Base-by-base conservation (phyloP, 306 rosid species). In the Castanea crenata region DNA sequence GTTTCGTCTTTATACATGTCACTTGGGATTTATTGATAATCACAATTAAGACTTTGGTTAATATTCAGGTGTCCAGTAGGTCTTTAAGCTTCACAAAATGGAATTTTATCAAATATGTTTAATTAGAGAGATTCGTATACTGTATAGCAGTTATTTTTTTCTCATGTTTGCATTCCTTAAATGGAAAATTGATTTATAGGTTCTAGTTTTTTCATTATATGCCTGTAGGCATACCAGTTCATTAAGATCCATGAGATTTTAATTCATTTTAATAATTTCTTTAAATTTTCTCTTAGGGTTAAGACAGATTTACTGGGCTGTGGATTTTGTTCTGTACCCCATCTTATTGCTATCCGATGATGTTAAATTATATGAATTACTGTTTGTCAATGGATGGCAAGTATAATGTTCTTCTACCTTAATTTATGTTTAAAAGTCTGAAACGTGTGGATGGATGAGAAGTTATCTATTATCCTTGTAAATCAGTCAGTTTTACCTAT, bases 371-470 rank as follows among this genome's bases (percentile, higher is more conserved):
- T 16, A 29, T 63, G 69, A 29, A 4, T 29, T 27, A 3, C 38
- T 2, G 31, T 63, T 7, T 25, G 38, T 63, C 4, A 63, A 6
- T 15, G 44, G 8, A 29, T 2, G 38, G 14, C 31, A 63, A 27
- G 38, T 34, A 63, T 44, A 44, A 44, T 31, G 35, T 65, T 4
- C 44, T 65, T 32, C 21, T 13, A 5, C 10, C 1, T 14, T 65
- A 31, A 65, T 65, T 3, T 65, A 31, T 20, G 49, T 16, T 65
- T 32, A n/a, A 79, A 73, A 23, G 14, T 55, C 34, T 3, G 14
- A 19, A 74, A 5, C 34, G 19, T 35, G 54, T 79, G 54, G 75
- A 73, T 74, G 49, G 35, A 34, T 35, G n/a, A 77, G 16, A 78
- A 51, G 12, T 76, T 74, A 16, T 34, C 38, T 34, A 34, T 34